Percentiles rank a stretch among this genome's conserved stretches.
Evolutionary conservation across 225 moss, liverwort and hornwort species (phyloP).

Genomic region (Pleurozium schreberi): DNA sequence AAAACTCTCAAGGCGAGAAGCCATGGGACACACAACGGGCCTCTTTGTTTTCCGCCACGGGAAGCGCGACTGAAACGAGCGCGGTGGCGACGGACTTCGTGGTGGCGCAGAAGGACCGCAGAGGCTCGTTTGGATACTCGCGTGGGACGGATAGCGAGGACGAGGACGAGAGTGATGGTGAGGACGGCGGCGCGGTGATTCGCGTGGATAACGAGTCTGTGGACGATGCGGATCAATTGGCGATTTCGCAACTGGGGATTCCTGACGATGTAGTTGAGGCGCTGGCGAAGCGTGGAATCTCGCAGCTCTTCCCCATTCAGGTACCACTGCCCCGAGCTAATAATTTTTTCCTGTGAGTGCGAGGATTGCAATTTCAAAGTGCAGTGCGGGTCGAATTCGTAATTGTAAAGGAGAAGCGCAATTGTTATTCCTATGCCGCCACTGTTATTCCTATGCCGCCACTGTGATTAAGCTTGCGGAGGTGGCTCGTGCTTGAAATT

Average conservation of each 20-base stretch:
- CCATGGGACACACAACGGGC: constrained; percentile 26
- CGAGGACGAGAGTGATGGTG: constrained; percentile 15
- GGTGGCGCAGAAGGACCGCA: constrained; percentile 19
- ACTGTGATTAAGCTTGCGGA: background rate
- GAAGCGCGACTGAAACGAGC: constrained; percentile 18
- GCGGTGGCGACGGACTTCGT: constrained; percentile 35
- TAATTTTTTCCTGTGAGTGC: background rate
- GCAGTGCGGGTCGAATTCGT: background rate
- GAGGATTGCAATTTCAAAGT: background rate
- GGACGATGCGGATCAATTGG: constrained; percentile 65
- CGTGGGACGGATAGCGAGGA: constrained; percentile 46
- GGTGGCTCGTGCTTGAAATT: background rate
- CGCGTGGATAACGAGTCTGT: constrained; percentile 44
- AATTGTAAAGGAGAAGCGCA: background rate
- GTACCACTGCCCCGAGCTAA: background rate
- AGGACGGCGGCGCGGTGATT: constrained; percentile 38
- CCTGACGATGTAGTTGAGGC: constrained; percentile 55
- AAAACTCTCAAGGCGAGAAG: constrained; percentile 11
- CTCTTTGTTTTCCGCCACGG: background rate
- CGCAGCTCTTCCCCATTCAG: constrained; percentile 87
- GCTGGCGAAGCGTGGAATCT: constrained; percentile 63
- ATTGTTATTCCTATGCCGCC: background rate
- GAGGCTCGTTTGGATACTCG: constrained; percentile 48
- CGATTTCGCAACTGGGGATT: constrained; percentile 64
- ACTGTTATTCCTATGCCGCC: background rate